Percentiles rank a stretch among this genome's conserved stretches.
Evolutionary conservation across 352 stramenopile genomes (phyloP).

Genomic region (Phytophthora idaei): DNA sequence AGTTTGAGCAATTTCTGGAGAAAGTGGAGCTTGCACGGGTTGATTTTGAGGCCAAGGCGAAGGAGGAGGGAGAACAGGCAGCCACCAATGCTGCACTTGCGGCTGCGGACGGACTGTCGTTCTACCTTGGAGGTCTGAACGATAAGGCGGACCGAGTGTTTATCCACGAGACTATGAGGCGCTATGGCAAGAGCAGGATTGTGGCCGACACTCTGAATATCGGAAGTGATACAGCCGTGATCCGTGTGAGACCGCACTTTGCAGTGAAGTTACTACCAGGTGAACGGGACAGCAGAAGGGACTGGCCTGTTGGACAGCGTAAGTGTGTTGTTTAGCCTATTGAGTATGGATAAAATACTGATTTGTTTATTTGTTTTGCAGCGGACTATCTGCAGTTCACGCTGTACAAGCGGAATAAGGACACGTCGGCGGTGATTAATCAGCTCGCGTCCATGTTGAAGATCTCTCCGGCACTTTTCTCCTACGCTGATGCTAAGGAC

Average conservation of each 20-base stretch:
- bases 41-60: slow-evolving; percentile 39
- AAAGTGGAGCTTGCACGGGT: slow-evolving; percentile 45
- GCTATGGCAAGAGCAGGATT: slow-evolving; percentile 76
- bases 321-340: slow-evolving; percentile 19
- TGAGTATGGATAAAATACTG: slow-evolving; percentile 10
- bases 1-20: slow-evolving; percentile 77
- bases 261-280: slow-evolving; percentile 45
- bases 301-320: slow-evolving; percentile 81
- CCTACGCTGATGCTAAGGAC: slow-evolving; percentile 96
- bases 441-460: slow-evolving; percentile 79
- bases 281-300: slow-evolving; percentile 58
- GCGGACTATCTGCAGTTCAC: slow-evolving; percentile 95
- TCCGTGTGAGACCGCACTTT: slow-evolving; percentile 67
- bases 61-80: slow-evolving; percentile 1
- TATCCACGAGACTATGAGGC: slow-evolving; percentile 91
- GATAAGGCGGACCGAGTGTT: slow-evolving; percentile 90
- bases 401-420: slow-evolving; percentile 97
- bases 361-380: slow-evolving; percentile 33
- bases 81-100: slow-evolving; percentile 10
- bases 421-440: slow-evolving; percentile 87
- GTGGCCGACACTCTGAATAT: slow-evolving; percentile 90
- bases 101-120: slow-evolving; percentile 53
- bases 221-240: slow-evolving; percentile 71
- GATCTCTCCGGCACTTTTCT: slow-evolving; percentile 73
- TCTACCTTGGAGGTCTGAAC: slow-evolving; percentile 77